Evolutionary conservation across 2,329 filamentous ascomycete species (phyloP).

Genomic region (Onygenales sp.): DNA sequence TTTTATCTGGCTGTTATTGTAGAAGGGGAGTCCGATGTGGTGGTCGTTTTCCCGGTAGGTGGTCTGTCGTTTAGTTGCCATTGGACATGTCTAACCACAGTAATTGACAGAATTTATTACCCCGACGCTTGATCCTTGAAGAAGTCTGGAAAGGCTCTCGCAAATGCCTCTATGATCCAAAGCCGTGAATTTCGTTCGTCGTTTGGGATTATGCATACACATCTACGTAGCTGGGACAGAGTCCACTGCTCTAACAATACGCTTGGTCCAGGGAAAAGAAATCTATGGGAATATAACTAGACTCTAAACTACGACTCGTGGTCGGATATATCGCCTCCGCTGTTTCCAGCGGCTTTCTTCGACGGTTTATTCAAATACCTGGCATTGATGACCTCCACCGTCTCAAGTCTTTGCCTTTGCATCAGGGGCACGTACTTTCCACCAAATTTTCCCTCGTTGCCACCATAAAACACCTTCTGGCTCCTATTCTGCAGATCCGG

Average conservation of each 20-base stretch:
- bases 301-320: background rate
- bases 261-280: no score
- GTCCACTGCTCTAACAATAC: background rate
- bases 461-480: constrained; percentile 50
- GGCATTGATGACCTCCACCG: constrained; percentile 53
- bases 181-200: constrained; percentile 25
- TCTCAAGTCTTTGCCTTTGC: constrained; percentile 46
- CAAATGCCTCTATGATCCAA: constrained; percentile 68
- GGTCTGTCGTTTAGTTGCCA: background rate
- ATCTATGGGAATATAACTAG: background rate
- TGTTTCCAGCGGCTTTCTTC: constrained; percentile 1
- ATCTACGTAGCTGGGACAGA: background rate
- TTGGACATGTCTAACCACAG: constrained; percentile 6
- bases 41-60: constrained; percentile 83
- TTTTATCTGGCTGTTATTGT: constrained; percentile 88
- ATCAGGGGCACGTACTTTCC: constrained; percentile 51
- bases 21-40: constrained; percentile 74
- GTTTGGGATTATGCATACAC: no score
- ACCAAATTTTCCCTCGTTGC: constrained; percentile 42
- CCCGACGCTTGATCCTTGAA: constrained; percentile 65
- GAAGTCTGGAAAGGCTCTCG: constrained; percentile 81
- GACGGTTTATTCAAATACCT: constrained; percentile 37
- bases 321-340: background rate
- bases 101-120: constrained; percentile 49
- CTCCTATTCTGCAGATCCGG: constrained; percentile 26